A percentile compares a stretch with the other conserved stretches of the same genome.
phyloP scores from a whole-genome alignment of 2,329 filamentous ascomycete genomes.

The Fusarium sp. region DNA sequence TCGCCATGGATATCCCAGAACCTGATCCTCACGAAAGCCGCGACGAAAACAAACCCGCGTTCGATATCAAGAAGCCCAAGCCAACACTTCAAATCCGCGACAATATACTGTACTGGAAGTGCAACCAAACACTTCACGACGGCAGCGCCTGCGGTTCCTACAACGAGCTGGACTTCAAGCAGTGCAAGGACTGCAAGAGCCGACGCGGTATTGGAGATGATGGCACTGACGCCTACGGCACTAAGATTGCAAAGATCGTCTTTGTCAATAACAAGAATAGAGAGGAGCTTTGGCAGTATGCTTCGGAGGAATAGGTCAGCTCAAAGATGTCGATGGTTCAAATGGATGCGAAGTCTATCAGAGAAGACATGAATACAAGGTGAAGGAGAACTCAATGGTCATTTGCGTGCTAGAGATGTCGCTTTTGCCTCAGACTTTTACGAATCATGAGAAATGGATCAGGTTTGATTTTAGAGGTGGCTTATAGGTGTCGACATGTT shows the following conservation, averaged over 20 bases:
- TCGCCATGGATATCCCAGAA: constrained; percentile 11
- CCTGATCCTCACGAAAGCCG: not conserved
- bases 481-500: not conserved
- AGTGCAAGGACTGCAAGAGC: constrained; percentile 25
- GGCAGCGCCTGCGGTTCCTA: constrained; percentile 11
- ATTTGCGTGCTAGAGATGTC: not conserved
- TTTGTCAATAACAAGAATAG: constrained; percentile 17
- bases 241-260: constrained; percentile 24
- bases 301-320: not conserved
- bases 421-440: not conserved
- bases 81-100: constrained; percentile 17
- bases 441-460: not conserved
- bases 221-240: constrained; percentile 21
- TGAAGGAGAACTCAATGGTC: not conserved
- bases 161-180: constrained; percentile 17
- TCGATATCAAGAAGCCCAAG: constrained; percentile 9
- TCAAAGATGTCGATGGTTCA: not conserved
- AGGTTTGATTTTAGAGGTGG: not conserved
- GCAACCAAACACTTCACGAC: constrained; percentile 17
- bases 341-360: not conserved
- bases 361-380: not conserved
- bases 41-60: not conserved
- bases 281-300: constrained; percentile 18
- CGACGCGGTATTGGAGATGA: constrained; percentile 22
- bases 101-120: constrained; percentile 26